These are phyloP conservation scores for Cenococcum geophilum DNA, from an alignment of 495 filamentous ascomycete species.

Conservation along the genomic window DNA sequence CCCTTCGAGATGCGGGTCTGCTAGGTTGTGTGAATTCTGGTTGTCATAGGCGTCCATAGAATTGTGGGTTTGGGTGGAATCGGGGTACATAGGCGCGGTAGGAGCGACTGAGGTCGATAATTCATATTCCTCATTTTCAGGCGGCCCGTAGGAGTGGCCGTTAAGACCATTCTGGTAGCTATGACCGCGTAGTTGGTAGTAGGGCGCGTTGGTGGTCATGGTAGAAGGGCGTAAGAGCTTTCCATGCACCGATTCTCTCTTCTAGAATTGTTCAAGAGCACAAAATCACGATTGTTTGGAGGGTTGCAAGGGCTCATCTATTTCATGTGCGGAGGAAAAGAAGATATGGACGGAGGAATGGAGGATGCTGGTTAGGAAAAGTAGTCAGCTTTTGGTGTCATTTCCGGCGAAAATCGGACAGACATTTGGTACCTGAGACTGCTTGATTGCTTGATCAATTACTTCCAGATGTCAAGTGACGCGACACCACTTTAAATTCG, in stretches of 20 bases:
- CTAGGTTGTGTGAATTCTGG: background rate
- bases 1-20: constrained; percentile 8
- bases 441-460: constrained; percentile 8
- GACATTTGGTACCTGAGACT: constrained; percentile 1
- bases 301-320: too few relatives aligned
- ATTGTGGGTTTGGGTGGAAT: constrained; percentile 8
- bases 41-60: constrained; percentile 1
- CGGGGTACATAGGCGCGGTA: constrained; percentile 14
- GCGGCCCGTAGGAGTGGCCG: constrained; percentile 9
- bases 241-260: background rate
- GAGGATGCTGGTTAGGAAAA: background rate
- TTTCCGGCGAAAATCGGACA: background rate
- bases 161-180: constrained; percentile 18
- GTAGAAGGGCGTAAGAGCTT: background rate
- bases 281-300: too few relatives aligned
- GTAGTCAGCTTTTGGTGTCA: background rate
- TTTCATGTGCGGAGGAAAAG: too few relatives aligned
- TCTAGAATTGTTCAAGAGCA: too few relatives aligned
- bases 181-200: constrained; percentile 28
- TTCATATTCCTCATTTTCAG: constrained; percentile 20
- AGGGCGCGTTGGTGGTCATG: constrained; percentile 27
- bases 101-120: constrained; percentile 11
- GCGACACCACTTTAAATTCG: too few relatives aligned
- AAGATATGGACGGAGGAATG: background rate
- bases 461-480: background rate